These are phyloP conservation scores for Lolium perenne DNA, from an alignment of 176 grass and related monocot species.

Conservation along the genomic window DNA sequence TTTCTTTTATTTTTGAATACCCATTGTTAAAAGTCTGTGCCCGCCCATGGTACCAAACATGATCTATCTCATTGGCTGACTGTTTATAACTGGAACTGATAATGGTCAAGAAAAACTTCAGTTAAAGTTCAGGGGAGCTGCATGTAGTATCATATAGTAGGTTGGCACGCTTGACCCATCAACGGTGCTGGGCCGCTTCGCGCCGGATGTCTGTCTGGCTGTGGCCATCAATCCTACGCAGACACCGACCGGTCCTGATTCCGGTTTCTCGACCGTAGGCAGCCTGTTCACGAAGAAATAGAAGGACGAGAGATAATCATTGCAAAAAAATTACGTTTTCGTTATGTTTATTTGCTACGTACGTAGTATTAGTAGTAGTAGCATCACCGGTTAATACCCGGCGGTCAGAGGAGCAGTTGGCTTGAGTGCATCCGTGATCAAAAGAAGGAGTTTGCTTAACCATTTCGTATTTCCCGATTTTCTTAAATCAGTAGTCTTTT, in stretches of 20 bases:
- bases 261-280: background rate
- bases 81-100: background rate
- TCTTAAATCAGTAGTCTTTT: too few relatives aligned
- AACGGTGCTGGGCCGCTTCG: background rate
- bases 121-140: background rate
- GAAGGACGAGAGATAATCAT: background rate
- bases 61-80: background rate
- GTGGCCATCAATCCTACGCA: slow-evolving; percentile 16
- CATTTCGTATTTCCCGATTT: background rate
- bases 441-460: too few relatives aligned
- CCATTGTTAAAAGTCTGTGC: too few relatives aligned
- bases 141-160: background rate
- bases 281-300: background rate
- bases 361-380: too few relatives aligned
- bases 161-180: slow-evolving; percentile 43
- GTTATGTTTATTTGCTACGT: too few relatives aligned
- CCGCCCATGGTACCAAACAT: background rate
- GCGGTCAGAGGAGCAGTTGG: too few relatives aligned
- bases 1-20: too few relatives aligned
- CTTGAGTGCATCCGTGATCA: too few relatives aligned
- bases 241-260: background rate
- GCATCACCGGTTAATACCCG: too few relatives aligned
- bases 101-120: background rate
- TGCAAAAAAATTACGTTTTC: too few relatives aligned
- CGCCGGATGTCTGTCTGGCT: background rate